Percentiles rank a stretch among this genome's conserved stretches.
Conservation (phyloP, 1,284 basidiomycete species). For the Ceratobasidium sp. region DNA sequence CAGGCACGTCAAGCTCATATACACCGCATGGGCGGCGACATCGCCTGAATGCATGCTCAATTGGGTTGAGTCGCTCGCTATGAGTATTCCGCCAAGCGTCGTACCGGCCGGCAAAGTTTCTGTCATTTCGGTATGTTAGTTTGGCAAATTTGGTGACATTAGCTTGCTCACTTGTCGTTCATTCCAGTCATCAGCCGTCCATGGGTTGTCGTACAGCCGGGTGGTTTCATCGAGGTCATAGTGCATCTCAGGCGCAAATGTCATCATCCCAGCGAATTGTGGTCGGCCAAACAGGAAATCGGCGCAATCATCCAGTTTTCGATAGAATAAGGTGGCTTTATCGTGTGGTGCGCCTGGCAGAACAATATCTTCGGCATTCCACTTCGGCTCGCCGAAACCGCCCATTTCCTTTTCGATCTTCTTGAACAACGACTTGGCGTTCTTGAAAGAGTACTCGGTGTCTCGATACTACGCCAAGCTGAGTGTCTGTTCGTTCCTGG, state of each 20-base stretch:
- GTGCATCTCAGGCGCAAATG: slow-evolving; percentile 1
- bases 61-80: neutral
- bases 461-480: neutral
- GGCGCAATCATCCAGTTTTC: neutral
- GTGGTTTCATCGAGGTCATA: neutral
- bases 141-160: no score
- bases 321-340: neutral
- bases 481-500: neutral
- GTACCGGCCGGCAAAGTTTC: neutral
- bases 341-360: neutral
- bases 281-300: slow-evolving; percentile 5
- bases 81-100: neutral
- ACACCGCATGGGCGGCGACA: slow-evolving; percentile 1
- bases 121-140: neutral
- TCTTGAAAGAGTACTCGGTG: slow-evolving; percentile 2
- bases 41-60: neutral
- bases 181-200: slow-evolving; percentile 10
- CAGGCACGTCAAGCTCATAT: slow-evolving; percentile 3
- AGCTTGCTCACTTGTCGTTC: slow-evolving; percentile 5
- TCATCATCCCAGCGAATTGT: slow-evolving; percentile 5
- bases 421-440: neutral
- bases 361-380: neutral
- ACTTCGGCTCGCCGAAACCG: slow-evolving; percentile 9
- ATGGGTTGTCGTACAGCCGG: neutral
- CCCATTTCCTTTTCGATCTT: neutral